These are phyloP conservation scores for Bocquillonia castaneifolia DNA, from an alignment of 441 rosid genomes.

Conservation along the genomic window DNA sequence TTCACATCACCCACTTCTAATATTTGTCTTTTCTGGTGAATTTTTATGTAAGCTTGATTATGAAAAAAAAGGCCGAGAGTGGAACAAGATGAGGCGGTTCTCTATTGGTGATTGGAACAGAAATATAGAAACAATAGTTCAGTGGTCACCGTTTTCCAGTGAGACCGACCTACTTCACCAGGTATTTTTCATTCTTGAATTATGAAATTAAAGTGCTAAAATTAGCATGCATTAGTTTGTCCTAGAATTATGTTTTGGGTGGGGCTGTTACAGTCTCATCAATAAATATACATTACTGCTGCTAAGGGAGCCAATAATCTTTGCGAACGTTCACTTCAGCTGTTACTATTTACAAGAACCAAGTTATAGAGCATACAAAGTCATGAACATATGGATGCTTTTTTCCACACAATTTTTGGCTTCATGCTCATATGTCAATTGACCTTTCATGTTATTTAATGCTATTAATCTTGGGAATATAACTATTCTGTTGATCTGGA, in stretches of 20 bases:
- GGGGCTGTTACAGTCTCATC: background rate
- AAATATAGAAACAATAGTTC: slow-evolving; percentile 61
- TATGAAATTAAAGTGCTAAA: background rate
- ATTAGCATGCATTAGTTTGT: background rate
- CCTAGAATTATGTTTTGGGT: background rate
- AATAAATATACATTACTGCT: background rate
- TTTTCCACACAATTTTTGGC: background rate
- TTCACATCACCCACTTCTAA: slow-evolving; percentile 21
- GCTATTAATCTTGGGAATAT: no score
- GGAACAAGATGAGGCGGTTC: slow-evolving; percentile 55
- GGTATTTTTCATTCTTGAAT: slow-evolving; percentile 36
- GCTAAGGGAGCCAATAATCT: background rate
- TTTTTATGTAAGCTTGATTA: slow-evolving; percentile 67
- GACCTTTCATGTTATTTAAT: background rate
- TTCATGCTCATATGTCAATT: background rate
- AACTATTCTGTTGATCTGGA: background rate
- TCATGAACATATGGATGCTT: background rate
- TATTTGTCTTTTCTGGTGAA: slow-evolving; percentile 17
- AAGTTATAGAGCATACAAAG: background rate
- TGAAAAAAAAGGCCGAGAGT: slow-evolving; percentile 47
- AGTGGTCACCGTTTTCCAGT: slow-evolving; percentile 77
- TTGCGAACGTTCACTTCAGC: no score
- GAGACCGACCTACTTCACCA: slow-evolving; percentile 73
- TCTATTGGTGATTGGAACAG: slow-evolving; percentile 56
- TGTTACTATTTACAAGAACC: background rate